Percentiles rank a stretch among this genome's conserved stretches.
These are phyloP conservation scores for Diaporthe ilicicola DNA, from an alignment of 2,329 filamentous ascomycete species.

Conservation along the genomic window DNA sequence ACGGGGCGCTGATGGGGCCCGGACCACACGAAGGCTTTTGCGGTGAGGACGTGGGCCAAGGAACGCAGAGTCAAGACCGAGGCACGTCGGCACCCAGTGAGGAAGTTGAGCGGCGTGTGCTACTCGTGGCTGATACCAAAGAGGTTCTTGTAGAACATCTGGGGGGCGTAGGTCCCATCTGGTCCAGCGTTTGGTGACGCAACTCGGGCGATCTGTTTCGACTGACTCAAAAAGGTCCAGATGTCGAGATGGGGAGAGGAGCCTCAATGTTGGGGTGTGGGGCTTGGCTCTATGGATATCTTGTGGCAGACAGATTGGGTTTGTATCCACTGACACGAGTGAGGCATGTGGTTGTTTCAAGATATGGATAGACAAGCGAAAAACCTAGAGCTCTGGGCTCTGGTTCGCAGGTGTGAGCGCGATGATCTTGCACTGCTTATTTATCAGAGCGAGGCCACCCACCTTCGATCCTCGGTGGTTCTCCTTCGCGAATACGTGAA, in stretches of 20 bases:
- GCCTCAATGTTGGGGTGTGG: background rate
- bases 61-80: slow-evolving; percentile 9
- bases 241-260: too few relatives aligned
- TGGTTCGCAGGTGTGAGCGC: background rate
- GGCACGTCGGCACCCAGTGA: background rate
- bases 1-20: background rate
- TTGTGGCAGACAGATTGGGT: background rate
- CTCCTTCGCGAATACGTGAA: background rate
- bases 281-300: background rate
- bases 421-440: background rate
- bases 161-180: background rate
- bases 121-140: background rate
- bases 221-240: background rate
- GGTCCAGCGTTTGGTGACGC: background rate
- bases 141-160: background rate
- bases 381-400: background rate
- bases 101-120: background rate
- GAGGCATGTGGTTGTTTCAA: background rate
- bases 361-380: background rate
- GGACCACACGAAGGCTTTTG: background rate
- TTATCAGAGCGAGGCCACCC: background rate
- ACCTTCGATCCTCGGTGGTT: background rate
- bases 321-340: background rate
- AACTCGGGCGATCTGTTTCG: background rate
- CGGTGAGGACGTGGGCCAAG: slow-evolving; percentile 1